phyloP scores from a whole-genome alignment of 768 basidiomycete species.

The Collybia mongolica region DNA sequence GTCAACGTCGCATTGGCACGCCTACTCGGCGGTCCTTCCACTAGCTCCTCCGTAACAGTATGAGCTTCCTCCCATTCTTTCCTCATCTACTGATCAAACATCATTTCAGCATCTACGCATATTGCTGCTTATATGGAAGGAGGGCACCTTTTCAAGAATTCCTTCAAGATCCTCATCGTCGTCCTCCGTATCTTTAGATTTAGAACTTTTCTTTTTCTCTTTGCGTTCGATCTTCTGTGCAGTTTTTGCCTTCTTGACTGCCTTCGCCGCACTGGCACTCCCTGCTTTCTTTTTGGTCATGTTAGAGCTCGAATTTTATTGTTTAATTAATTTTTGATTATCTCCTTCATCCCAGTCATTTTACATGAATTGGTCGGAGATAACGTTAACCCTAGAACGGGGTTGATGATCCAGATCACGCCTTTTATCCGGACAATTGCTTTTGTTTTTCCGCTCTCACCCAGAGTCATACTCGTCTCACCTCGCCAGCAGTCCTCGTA shows the following conservation, averaged over 20 bases:
- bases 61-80: slow-evolving; percentile 84
- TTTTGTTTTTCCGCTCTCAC: no score
- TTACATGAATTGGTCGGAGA: no score
- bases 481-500: no score
- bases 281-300: slow-evolving; percentile 58
- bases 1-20: slow-evolving; percentile 84
- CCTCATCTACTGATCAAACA: slow-evolving; percentile 58
- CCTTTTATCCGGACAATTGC: no score
- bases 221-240: slow-evolving; percentile 70
- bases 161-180: slow-evolving; percentile 81
- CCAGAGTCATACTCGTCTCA: no score
- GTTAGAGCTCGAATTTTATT: neutral
- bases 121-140: neutral
- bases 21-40: slow-evolving; percentile 77
- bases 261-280: slow-evolving; percentile 46
- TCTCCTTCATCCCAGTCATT: no score
- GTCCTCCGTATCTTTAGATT: slow-evolving; percentile 50
- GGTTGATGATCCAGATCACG: no score
- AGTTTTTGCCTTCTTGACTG: slow-evolving; percentile 65
- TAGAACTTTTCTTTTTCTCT: slow-evolving; percentile 61
- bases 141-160: slow-evolving; percentile 73
- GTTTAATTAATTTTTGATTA: no score
- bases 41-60: slow-evolving; percentile 82
- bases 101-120: slow-evolving; percentile 1
- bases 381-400: no score